Evolutionary conservation across 2,329 filamentous ascomycete species (phyloP).

Genomic region (Claviceps arundinis): DNA sequence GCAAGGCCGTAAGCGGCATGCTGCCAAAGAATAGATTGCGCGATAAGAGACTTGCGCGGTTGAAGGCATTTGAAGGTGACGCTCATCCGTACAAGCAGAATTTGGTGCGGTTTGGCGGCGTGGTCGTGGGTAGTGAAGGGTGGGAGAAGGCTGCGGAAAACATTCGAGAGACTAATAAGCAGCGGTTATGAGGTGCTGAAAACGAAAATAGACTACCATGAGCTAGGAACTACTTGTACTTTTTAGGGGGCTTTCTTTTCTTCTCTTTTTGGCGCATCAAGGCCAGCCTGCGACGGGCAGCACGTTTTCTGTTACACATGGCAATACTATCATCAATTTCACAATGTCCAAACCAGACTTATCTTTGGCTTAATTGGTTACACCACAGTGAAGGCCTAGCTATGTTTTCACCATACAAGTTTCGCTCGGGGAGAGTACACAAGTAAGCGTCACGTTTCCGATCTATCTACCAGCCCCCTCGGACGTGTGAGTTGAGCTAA

Average conservation of each 20-base stretch:
- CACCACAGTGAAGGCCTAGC: not conserved
- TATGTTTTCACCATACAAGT: not conserved
- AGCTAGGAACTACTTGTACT: not conserved
- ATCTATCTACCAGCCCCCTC: no score
- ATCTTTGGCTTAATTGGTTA: not conserved
- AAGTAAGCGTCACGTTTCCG: not conserved
- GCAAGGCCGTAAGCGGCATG: slow-evolving; percentile 92
- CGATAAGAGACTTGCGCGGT: slow-evolving; percentile 70
- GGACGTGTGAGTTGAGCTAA: no score
- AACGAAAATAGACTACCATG: not conserved
- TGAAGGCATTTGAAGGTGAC: slow-evolving; percentile 94
- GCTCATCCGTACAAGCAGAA: slow-evolving; percentile 88
- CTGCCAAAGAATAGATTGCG: slow-evolving; percentile 89
- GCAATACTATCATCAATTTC: not conserved
- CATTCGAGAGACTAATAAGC: slow-evolving; percentile 34
- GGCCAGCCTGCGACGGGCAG: not conserved
- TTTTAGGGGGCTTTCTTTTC: not conserved
- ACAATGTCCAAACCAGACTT: not conserved
- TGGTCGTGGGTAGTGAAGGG: slow-evolving; percentile 37
- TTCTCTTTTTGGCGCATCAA: not conserved
- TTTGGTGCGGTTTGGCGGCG: slow-evolving; percentile 57
- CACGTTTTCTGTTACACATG: no score
- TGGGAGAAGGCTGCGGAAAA: slow-evolving; percentile 39
- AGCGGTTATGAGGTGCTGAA: slow-evolving; percentile 31
- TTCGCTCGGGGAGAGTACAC: not conserved